phyloP scores from a whole-genome alignment of 208 protist genomes.

The Trypanosoma grayi region DNA sequence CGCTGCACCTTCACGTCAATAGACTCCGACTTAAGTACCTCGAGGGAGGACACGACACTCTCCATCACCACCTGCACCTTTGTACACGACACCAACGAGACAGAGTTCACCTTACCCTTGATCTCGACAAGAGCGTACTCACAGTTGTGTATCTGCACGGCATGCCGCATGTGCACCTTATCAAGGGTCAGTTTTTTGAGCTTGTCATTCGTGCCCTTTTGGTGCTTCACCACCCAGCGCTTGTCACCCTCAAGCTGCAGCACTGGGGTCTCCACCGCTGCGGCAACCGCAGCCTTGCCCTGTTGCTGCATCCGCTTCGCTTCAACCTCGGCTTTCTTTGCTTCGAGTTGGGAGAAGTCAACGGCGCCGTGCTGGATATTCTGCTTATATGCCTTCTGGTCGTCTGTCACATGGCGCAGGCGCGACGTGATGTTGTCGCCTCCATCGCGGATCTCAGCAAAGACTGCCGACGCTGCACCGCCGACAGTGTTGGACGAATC shows the following conservation, averaged over 20 bases:
- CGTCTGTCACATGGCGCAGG: slow-evolving; percentile 72
- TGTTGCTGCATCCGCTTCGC: slow-evolving; percentile 21
- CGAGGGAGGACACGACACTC: slow-evolving; percentile 58
- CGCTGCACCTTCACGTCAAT: slow-evolving; percentile 62
- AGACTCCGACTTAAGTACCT: slow-evolving; percentile 65
- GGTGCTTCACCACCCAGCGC: slow-evolving; percentile 61
- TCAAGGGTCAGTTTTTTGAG: slow-evolving; percentile 45
- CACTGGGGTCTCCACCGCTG: slow-evolving; percentile 21
- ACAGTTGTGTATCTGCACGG: slow-evolving; percentile 73
- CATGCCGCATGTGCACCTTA: slow-evolving; percentile 66
- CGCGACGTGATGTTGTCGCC: slow-evolving; percentile 69
- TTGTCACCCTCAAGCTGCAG: slow-evolving; percentile 65
- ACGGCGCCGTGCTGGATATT: slow-evolving; percentile 65
- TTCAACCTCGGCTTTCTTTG: slow-evolving; percentile 58
- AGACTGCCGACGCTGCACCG: slow-evolving; percentile 49
- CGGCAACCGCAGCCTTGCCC: background rate
- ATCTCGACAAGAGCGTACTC: slow-evolving; percentile 58
- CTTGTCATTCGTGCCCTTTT: slow-evolving; percentile 39
- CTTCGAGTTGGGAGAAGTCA: slow-evolving; percentile 58
- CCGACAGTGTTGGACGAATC: slow-evolving; percentile 25
- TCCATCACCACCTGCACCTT: slow-evolving; percentile 72
- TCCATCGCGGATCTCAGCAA: slow-evolving; percentile 62
- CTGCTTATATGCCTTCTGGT: slow-evolving; percentile 76
- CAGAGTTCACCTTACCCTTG: slow-evolving; percentile 77
- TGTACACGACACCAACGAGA: slow-evolving; percentile 65